A percentile compares a stretch with the other conserved stretches of the same genome.
phyloP scores from a whole-genome alignment of 1,139 yeast genomes.

The Debaryomycetaceae sp. region DNA sequence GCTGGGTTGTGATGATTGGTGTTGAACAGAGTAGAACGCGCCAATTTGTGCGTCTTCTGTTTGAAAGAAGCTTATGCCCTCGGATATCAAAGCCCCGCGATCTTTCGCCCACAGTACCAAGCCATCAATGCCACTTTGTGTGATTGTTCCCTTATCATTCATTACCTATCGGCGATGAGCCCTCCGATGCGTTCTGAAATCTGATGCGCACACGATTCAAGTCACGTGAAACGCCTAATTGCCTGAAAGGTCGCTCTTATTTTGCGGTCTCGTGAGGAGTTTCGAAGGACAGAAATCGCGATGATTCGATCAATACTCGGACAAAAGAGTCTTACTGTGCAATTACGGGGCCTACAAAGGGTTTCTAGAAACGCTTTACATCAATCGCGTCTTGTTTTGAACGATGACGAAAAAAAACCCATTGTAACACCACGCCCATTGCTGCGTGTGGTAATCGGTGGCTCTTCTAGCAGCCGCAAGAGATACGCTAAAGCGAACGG shows the following conservation, averaged over 20 bases:
- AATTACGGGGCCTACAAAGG: no score
- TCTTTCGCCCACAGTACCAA: constrained; percentile 39
- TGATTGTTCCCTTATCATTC: no score
- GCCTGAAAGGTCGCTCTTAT: no score
- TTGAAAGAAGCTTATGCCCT: constrained; percentile 12
- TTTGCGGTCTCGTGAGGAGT: no score
- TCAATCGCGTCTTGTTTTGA: neutral
- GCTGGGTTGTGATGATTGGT: constrained; percentile 1
- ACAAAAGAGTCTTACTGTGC: no score
- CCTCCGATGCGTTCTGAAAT: no score
- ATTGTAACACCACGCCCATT: constrained; percentile 20
- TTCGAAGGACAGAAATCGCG: no score
- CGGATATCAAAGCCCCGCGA: constrained; percentile 35
- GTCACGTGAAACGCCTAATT: no score
- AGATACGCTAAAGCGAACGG: constrained; percentile 24
- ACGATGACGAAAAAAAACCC: neutral
- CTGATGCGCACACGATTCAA: no score
- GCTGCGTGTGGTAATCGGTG: constrained; percentile 40
- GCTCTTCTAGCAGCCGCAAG: constrained; percentile 14
- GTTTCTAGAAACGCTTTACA: no score
- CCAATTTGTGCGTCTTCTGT: constrained; percentile 24
- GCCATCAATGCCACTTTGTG: constrained; percentile 1
- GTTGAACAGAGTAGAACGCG: constrained; percentile 16
- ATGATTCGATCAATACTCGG: no score
- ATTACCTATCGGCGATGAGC: no score